phyloP scores from a whole-genome alignment of 768 basidiomycete genomes.

The Rhodotorula sphaerocarpa region DNA sequence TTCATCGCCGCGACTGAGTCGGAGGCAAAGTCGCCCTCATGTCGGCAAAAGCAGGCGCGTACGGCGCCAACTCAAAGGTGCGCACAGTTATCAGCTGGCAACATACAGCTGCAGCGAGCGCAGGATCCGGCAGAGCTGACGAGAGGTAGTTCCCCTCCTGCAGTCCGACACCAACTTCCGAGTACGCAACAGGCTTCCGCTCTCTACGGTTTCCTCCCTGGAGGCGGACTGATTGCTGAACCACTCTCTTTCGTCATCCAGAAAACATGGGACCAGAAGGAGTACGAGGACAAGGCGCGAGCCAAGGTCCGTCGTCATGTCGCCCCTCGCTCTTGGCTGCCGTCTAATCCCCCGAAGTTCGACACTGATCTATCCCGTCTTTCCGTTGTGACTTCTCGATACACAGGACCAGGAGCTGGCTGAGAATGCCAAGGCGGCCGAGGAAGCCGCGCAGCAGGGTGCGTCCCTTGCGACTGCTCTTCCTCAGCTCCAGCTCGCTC shows the following conservation, averaged over 20 bases:
- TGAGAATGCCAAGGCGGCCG: conserved; percentile 76
- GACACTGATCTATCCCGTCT: not conserved
- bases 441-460: conserved; percentile 78
- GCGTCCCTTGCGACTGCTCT: conserved; percentile 18
- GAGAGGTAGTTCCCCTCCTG: too few relatives aligned
- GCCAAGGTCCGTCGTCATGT: conserved; percentile 48
- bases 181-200: not conserved
- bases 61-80: conserved; percentile 37
- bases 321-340: not conserved
- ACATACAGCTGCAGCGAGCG: too few relatives aligned
- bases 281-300: conserved; percentile 70
- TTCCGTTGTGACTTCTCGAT: not conserved
- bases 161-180: conserved; percentile 33
- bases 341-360: not conserved
- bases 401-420: conserved; percentile 61
- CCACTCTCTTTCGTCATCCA: not conserved
- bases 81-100: not conserved
- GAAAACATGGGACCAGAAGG: conserved; percentile 75
- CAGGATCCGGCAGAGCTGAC: too few relatives aligned
- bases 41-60: conserved; percentile 39
- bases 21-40: too few relatives aligned
- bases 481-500: not conserved
- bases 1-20: not conserved
- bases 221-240: not conserved
- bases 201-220: not conserved